Evolutionary conservation across 2,329 filamentous ascomycete genomes (phyloP).

Genomic region (Botrytis byssoidea): DNA sequence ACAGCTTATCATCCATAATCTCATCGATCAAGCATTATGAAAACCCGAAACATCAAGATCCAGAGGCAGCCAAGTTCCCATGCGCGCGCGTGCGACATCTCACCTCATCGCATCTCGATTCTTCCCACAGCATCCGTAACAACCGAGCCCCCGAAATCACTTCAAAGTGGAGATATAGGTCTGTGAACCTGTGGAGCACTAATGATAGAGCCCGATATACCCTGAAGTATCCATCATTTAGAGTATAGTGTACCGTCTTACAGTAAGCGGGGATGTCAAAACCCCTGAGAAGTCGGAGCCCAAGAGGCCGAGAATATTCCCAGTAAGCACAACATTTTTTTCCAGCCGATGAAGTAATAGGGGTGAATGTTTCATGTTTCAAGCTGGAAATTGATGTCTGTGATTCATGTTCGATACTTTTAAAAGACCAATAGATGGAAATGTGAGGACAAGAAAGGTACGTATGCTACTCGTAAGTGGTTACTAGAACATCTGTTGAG

Average conservation of each 20-base stretch:
- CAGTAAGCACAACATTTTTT: not conserved
- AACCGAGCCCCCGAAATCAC: not conserved
- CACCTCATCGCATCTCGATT: not conserved
- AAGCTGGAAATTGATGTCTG: not conserved
- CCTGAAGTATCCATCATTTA: not conserved
- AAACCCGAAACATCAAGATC: not conserved
- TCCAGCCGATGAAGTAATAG: not conserved
- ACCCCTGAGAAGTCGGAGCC: not conserved
- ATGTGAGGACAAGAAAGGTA: not conserved
- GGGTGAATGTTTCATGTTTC: not conserved
- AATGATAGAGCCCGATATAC: not conserved
- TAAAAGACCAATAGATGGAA: not conserved
- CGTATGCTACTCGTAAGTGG: not conserved
- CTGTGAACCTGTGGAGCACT: not conserved
- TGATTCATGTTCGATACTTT: not conserved
- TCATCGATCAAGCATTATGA: not conserved
- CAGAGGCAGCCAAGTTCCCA: not conserved
- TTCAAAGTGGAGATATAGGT: not conserved
- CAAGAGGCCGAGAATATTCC: not conserved
- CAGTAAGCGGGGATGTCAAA: slow-evolving; percentile 12
- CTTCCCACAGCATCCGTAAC: not conserved
- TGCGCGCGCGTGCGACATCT: not conserved
- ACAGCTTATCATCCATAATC: not conserved
- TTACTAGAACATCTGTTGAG: not conserved
- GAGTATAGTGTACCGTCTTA: not conserved